Base-by-base conservation (phyloP, 176 grass and related monocot species). In the Oropetium thomaeum region DNA sequence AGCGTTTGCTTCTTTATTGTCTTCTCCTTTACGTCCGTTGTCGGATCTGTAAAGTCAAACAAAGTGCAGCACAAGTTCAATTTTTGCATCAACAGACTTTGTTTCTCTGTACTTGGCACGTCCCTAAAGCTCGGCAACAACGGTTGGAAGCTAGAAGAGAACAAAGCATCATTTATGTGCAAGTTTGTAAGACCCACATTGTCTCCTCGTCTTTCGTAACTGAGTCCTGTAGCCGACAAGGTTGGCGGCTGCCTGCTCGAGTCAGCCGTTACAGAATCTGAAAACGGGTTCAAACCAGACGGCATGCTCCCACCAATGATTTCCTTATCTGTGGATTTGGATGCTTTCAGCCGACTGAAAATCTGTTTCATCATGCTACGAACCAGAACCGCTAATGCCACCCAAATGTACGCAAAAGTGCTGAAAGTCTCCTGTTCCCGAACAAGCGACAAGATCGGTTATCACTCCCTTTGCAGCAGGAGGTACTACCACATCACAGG, bases 61-160 rank as follows among this genome's bases (percentile, higher is more conserved):
- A 80, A 16, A 23, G 20, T 69, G 64, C 69, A 71, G 76, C 88
- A 90, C 74, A 86, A 28, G 38, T 62, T 27, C 14, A 90, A 38
- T 76, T 90, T 90, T 11, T 41, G 40, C 1, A 86, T 28, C 23
- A 90, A 70, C 20, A 90, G 58, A 19, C 22, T 76, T 20, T 73
- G 80, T 28, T 65, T 82, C 62, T 86, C 88, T 14, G 80, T 41
- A 47, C 51, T 70, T 9, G 88, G 65, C 15, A 90, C 80, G 17
- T 90, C 88, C 32, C 74, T 85, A 79, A 90, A 87, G 80, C 70
- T 74, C 4, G 76, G 80, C 27, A 90, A 79, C 27, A 90, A 79
- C 11, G 26, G 39, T 15, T 74, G 69, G 59, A 81, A 79, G 34
- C 13, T 44, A 40, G 78, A 75, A 17, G 65, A 67, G 51, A 74